These are phyloP conservation scores for Cryphonectria japonica DNA, from an alignment of 2,329 filamentous ascomycete species.

Conservation along the genomic window DNA sequence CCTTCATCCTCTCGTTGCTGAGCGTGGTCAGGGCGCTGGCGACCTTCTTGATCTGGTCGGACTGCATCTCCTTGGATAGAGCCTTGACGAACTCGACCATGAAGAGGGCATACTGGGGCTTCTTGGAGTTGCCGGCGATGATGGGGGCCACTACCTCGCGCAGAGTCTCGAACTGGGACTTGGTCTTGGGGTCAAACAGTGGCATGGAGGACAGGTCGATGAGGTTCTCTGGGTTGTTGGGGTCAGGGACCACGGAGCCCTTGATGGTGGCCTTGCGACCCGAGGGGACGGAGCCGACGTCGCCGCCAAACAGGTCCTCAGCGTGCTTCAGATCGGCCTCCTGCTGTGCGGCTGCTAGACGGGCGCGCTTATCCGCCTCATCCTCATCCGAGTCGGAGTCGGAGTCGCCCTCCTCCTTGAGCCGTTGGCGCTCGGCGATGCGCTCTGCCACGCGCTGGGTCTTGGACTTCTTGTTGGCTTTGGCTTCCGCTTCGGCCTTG, in stretches of 20 bases:
- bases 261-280: constrained; percentile 68
- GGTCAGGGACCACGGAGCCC: constrained; percentile 68
- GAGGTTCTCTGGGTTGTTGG: constrained; percentile 73
- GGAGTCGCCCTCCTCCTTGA: constrained; percentile 56
- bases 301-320: constrained; percentile 81
- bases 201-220: constrained; percentile 80
- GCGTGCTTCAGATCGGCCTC: constrained; percentile 89
- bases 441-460: constrained; percentile 82
- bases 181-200: constrained; percentile 88
- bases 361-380: constrained; percentile 72
- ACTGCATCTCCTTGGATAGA: constrained; percentile 83
- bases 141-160: constrained; percentile 80
- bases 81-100: constrained; percentile 89
- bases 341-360: constrained; percentile 79
- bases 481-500: constrained; percentile 85
- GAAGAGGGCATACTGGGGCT: constrained; percentile 88
- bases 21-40: constrained; percentile 85
- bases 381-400: constrained; percentile 66
- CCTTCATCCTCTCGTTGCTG: constrained; percentile 97
- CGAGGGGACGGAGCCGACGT: constrained; percentile 67
- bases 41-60: constrained; percentile 96
- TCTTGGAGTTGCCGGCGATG: constrained; percentile 75
- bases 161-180: constrained; percentile 81
- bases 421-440: constrained; percentile 62
- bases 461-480: constrained; percentile 90